Base-by-base conservation (phyloP, 2,329 filamentous ascomycete species). In the Mycosphaerella arachidis region DNA sequence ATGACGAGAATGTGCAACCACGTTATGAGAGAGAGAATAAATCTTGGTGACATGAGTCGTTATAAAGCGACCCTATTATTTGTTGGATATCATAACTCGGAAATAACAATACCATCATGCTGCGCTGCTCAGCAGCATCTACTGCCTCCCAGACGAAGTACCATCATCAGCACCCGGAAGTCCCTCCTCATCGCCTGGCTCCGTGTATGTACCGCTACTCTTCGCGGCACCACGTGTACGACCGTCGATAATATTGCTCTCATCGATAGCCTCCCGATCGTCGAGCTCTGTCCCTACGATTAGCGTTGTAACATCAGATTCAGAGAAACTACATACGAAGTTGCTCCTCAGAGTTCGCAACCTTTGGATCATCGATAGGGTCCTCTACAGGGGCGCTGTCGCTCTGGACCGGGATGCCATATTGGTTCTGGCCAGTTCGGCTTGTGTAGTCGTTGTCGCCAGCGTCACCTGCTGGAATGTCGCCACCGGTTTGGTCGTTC, bases 141-240 rank as follows among this genome's bases (percentile, higher is more conserved):
- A 60, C 59, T 63, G 52, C 57, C 52, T 6, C 16, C 53, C 58
- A 30, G 45, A 52, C 6, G 60, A 63, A 9, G 66, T 69, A 2
- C 68, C 67, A 63, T 68, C 67, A 9, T 68, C 62, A 27, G 64
- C 45, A 29, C 62, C 62, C 3, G 69, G 69, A 37, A 72, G 53
- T 50, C 70, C 76, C 70, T 82, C 80, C 57, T 82, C 79, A 64
- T 82, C 81, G 31, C 78, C 77, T n/a, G 80, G 81, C 74, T 83
- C 80, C 1, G 68, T 63, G 65, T 82, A 82, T 0, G 73, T 72
- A 18, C 80, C 79, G 37, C 71, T 62, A 45, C 71, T 37, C 72
- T 80, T 80, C 0, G 77, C 68, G 0, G 78, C 79, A 57, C 79
- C 79, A 18, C 80, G 74, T 7, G 80, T 82, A 31, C 79, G 77